Conservation (phyloP, 495 filamentous ascomycete genomes). For the Gamarada debralockiae region DNA sequence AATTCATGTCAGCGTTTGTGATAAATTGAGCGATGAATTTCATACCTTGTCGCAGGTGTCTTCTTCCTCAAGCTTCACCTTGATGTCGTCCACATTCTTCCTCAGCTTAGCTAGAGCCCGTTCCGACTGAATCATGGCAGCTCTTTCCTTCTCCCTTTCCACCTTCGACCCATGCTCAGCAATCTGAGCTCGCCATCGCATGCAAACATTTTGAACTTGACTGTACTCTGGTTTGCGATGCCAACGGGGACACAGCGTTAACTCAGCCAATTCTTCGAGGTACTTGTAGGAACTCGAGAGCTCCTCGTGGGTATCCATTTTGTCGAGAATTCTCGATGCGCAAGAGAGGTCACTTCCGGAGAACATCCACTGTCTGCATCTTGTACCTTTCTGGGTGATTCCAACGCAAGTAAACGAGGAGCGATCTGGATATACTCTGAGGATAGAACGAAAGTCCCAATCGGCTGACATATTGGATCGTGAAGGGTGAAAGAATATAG, state of each 20-base stretch:
- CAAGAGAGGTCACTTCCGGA: background rate
- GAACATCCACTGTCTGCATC: conserved; percentile 1
- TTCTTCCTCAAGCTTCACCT: background rate
- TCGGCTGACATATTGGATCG: background rate
- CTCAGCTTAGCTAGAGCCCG: background rate
- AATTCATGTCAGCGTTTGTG: background rate
- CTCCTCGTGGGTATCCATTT: background rate
- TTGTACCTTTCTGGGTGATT: background rate
- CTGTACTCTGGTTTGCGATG: background rate
- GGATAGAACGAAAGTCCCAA: background rate
- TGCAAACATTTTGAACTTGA: background rate
- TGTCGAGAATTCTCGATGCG: background rate
- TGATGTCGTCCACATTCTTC: background rate
- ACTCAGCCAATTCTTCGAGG: background rate
- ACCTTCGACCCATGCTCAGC: background rate
- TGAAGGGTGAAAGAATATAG: background rate
- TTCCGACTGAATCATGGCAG: background rate
- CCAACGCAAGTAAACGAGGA: background rate
- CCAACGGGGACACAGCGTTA: conserved; percentile 1
- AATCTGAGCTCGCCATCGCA: background rate
- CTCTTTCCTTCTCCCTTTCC: background rate
- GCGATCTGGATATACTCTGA: background rate
- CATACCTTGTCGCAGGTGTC: background rate
- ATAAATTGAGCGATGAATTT: background rate
- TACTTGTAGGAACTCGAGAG: background rate